Percentiles rank a stretch among this genome's conserved stretches.
Conservation (phyloP, 2,329 filamentous ascomycete genomes). For the Xylaria sp. region DNA sequence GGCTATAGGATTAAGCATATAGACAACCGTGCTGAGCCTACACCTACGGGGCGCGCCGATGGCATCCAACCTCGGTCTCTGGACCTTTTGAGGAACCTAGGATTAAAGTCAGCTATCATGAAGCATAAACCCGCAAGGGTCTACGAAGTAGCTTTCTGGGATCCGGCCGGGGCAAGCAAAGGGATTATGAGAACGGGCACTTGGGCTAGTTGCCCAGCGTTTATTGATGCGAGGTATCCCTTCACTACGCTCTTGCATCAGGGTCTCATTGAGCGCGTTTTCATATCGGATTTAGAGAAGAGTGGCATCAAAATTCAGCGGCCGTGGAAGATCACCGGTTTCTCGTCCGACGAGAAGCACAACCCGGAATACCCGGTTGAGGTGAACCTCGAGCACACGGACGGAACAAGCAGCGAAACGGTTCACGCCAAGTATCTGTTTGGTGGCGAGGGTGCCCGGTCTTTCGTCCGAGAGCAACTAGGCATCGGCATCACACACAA, state of each 20-base stretch:
- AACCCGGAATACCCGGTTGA: conserved; percentile 79
- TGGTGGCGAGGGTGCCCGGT: conserved; percentile 76
- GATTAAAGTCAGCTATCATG: conserved; percentile 88
- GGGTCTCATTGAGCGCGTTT: conserved; percentile 75
- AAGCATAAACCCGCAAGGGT: conserved; percentile 86
- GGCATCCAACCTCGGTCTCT: conserved; percentile 91
- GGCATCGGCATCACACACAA: conserved; percentile 77
- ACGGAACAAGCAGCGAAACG: conserved; percentile 75
- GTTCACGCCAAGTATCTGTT: conserved; percentile 76
- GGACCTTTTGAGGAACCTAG: conserved; percentile 89
- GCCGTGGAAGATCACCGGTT: conserved; percentile 72
- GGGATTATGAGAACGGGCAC: conserved; percentile 74
- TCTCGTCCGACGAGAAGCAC: conserved; percentile 65
- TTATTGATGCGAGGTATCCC: conserved; percentile 77
- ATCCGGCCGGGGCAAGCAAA: conserved; percentile 64
- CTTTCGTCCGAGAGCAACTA: conserved; percentile 70
- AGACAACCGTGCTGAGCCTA: conserved; percentile 88
- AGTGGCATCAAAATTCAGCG: conserved; percentile 70
- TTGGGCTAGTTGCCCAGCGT: conserved; percentile 89
- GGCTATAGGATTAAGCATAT: conserved; percentile 96
- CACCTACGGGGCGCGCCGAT: conserved; percentile 85
- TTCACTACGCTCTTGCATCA: conserved; percentile 78
- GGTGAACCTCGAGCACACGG: conserved; percentile 79
- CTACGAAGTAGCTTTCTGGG: conserved; percentile 80
- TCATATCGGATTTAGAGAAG: conserved; percentile 72